Base-by-base conservation (phyloP, 2,329 filamentous ascomycete species). In the Neonectria hederae region DNA sequence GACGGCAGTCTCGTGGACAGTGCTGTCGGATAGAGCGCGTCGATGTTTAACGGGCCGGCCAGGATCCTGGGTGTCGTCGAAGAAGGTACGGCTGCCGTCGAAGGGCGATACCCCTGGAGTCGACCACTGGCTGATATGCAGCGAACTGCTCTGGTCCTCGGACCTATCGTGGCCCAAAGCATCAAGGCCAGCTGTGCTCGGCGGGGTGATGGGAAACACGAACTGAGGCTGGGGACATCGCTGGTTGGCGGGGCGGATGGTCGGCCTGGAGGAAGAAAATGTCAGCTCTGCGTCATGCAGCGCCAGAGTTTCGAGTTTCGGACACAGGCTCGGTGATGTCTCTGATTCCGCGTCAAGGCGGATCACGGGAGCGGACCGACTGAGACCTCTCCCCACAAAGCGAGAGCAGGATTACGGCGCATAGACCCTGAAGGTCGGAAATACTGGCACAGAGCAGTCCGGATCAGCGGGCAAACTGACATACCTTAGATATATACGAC, bases 401-500 rank as follows among this genome's bases (percentile, higher is more conserved):
- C 56, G 59, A 67, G 61, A 60, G 48, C 48, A 54, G 56, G 52
- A 49, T 61, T 53, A 59, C 43, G 55, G 63, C 68, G 68, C 46
- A 59, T 54, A 68, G 63, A 55, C 68, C 43, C 43, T 54, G 48
- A 35, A 35, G 45, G 49, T 48, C 45, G 56, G 60, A 43, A 67
- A 67, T 59, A 57, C 60, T 68, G 63, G 63, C 26, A 56, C 46
- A 52, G 40, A 49, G 57, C 62, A 66, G 65, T 65, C 64, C 61
- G 64, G 54, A 5, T 19, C 55, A 46, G 52, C 52, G 40, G 46
- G 28, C 24, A 38, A 52, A 56, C 56, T 54, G 26, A 65, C 86
- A 75, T 88, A 94, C 91, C 91, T 92, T 70, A 95, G 77, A 78
- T 93, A 95, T 78, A 95, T 92, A 76, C 90, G 89, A 42, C 92